phyloP scores from a whole-genome alignment of 2,329 filamentous ascomycete species.

The Cercospora sp. region DNA sequence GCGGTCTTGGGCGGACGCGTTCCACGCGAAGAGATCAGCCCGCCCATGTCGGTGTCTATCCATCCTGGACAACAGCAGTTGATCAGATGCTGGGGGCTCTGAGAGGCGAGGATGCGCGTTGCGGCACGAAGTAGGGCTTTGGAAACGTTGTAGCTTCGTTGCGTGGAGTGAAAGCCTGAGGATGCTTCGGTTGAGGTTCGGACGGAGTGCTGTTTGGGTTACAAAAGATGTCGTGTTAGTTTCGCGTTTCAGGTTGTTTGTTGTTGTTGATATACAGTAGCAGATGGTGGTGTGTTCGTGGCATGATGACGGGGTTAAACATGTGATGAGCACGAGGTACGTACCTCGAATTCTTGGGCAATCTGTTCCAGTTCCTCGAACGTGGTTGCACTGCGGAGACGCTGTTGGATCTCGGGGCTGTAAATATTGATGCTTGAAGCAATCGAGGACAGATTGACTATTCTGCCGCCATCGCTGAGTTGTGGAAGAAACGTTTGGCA shows the following conservation, averaged over 20 bases:
- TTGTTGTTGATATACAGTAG: background rate
- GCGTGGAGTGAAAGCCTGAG: slow-evolving; percentile 34
- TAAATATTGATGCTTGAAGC: slow-evolving; percentile 37
- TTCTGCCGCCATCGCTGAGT: slow-evolving; percentile 33
- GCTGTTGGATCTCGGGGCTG: slow-evolving; percentile 27
- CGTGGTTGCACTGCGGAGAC: slow-evolving; percentile 30
- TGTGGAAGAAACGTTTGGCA: slow-evolving; percentile 38
- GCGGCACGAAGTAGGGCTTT: slow-evolving; percentile 41
- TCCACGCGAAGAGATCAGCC: slow-evolving; percentile 29
- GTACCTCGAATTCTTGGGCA: slow-evolving; percentile 35
- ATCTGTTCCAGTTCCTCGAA: slow-evolving; percentile 35
- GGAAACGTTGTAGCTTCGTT: slow-evolving; percentile 38
- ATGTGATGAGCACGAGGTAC: background rate
- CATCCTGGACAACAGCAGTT: slow-evolving; percentile 44
- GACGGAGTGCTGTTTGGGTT: slow-evolving; percentile 22
- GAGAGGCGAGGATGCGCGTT: slow-evolving; percentile 37
- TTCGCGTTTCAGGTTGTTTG: background rate
- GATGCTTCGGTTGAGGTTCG: slow-evolving; percentile 26
- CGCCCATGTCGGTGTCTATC: slow-evolving; percentile 42
- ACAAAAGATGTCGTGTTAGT: slow-evolving; percentile 2
- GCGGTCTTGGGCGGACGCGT: slow-evolving; percentile 37
- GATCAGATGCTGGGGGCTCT: slow-evolving; percentile 33
- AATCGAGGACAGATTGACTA: slow-evolving; percentile 41
- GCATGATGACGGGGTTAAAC: background rate
- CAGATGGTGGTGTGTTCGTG: background rate